phyloP scores from a whole-genome alignment of 441 rosid genomes.

The Adansonia grandidieri region DNA sequence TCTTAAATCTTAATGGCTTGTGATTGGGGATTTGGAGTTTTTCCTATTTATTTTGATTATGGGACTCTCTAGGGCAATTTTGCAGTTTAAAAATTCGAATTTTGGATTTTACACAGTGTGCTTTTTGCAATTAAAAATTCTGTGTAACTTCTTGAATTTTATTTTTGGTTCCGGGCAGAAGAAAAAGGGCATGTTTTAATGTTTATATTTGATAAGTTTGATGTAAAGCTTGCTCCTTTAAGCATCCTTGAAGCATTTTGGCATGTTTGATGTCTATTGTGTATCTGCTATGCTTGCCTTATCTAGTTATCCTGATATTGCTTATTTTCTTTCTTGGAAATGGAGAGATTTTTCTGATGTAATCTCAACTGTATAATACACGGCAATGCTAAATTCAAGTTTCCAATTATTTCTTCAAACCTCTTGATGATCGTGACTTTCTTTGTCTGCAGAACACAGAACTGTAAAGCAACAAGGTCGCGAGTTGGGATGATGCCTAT shows the following conservation, averaged over 20 bases:
- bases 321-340: conserved; percentile 2
- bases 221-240: neutral
- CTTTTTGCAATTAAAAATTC: neutral
- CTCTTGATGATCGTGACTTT: conserved; percentile 24
- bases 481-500: conserved; percentile 78
- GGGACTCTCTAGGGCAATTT: neutral
- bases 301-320: neutral
- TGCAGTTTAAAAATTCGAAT: conserved; percentile 4
- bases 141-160: neutral
- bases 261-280: neutral
- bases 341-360: neutral
- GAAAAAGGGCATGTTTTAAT: neutral
- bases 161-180: neutral
- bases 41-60: conserved; percentile 17
- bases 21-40: conserved; percentile 16
- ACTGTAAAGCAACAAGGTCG: conserved; percentile 52
- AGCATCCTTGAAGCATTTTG: neutral
- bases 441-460: conserved; percentile 46
- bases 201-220: neutral
- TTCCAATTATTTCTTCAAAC: neutral
- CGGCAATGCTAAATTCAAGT: neutral
- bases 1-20: neutral
- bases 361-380: neutral
- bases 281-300: neutral
- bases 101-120: neutral